Conservation (phyloP, 352 stramenopile genomes). For the Globisporangium lucens region DNA sequence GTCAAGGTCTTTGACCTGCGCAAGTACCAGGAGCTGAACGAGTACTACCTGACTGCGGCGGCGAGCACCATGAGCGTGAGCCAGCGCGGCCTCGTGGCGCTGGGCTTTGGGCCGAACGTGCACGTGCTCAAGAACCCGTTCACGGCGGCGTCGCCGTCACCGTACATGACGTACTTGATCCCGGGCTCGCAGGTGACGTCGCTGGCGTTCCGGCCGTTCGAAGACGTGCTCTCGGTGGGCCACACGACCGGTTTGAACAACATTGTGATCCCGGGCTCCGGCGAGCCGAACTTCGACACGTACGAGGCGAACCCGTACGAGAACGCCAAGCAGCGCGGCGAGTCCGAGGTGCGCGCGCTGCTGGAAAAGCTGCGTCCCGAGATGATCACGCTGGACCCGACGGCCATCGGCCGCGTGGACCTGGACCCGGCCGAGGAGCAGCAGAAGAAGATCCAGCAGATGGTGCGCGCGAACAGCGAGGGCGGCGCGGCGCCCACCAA, state of each 20-base stretch:
- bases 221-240: constrained; percentile 97
- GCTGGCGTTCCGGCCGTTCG: constrained; percentile 96
- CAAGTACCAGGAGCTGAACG: constrained; percentile 94
- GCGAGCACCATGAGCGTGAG: constrained; percentile 93
- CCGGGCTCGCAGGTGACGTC: constrained; percentile 82
- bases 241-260: constrained; percentile 85
- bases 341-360: constrained; percentile 95
- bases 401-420: constrained; percentile 92
- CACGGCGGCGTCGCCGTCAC: constrained; percentile 59
- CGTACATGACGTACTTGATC: constrained; percentile 92
- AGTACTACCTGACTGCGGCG: constrained; percentile 88
- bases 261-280: constrained; percentile 94
- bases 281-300: constrained; percentile 98
- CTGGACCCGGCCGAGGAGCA: constrained; percentile 85
- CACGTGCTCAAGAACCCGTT: constrained; percentile 92
- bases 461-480: constrained; percentile 78
- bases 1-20: constrained; percentile 98
- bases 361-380: constrained; percentile 98
- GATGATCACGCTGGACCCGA: constrained; percentile 97
- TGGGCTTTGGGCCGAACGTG: constrained; percentile 91
- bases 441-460: constrained; percentile 74
- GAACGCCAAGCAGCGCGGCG: constrained; percentile 94
- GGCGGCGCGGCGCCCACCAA: constrained; percentile 60
- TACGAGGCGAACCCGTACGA: constrained; percentile 98
- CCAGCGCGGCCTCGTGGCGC: constrained; percentile 93